Base-by-base conservation (phyloP, 192 early-diverging fungal genomes). In the Rhizoclosmatium sp. region DNA sequence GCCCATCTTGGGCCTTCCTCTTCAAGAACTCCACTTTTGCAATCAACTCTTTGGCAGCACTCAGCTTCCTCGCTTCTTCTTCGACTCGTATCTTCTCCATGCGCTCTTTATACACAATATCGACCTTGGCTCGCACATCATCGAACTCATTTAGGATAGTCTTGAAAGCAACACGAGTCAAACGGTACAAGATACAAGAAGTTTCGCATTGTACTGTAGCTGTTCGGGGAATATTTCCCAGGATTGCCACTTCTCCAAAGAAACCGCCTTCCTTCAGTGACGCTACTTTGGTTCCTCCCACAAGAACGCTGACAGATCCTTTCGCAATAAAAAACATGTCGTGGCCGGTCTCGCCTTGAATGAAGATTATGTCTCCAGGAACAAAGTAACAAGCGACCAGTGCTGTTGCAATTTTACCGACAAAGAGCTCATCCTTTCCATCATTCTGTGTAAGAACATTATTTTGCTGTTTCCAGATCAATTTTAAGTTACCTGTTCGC, bases 1-100 rank as follows among this genome's bases (percentile, higher is more conserved):
- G 76, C 14, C 85, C 85, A 56, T 86, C 85, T 2, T 62, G 54
- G 10, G 82, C 79, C 12, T 76, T 69, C 21, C 83, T 64, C 21
- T 59, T 79, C 31, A 88, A 75, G 66, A 86, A 88, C 59, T 68
- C 75, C 23, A 85, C 80, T 56, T 88, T 86, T 1, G 51, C 12
- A 16, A 54, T 45, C 12, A 80, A 41, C 9, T 78, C 76, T 54
- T 80, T 44, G 2, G 75, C 75, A 7, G 47, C 47, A 3, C 5
- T 23, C 14, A 74, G 4, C 31, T 74, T 60, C 42, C 47, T 47
- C 47, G 45, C 69, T 60, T 83, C 78, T 54, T 85, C 82, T 39
- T 86, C 85, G 1, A 68, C 67, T 44, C 59, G 47, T 39, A 85
- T 72, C 64, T 82, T 82, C 14, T 65, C 47, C 83, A 87, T 83